Percentiles rank a stretch among this genome's conserved stretches.
phyloP scores from a whole-genome alignment of 164 flowering plant genomes.

The Piper longum region DNA sequence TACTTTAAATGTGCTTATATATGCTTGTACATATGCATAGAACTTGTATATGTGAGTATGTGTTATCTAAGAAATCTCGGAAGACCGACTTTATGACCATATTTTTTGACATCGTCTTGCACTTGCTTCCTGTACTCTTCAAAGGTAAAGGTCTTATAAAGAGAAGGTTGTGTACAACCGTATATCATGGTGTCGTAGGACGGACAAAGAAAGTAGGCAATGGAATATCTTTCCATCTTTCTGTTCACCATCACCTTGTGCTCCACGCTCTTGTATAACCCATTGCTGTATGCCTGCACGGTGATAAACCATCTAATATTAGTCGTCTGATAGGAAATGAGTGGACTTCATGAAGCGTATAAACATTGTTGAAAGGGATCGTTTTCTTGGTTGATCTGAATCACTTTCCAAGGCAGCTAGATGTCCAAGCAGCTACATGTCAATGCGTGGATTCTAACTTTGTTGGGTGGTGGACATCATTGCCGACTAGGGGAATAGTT shows the following conservation, averaged over 20 bases:
- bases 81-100: slow-evolving; percentile 65
- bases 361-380: not conserved
- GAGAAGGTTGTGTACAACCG: slow-evolving; percentile 42
- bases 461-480: not conserved
- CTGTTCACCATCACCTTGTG: slow-evolving; percentile 59
- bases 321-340: not conserved
- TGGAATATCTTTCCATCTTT: slow-evolving; percentile 50
- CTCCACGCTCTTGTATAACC: slow-evolving; percentile 58
- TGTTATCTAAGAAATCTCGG: slow-evolving; percentile 28
- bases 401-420: no score
- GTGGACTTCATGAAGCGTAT: not conserved
- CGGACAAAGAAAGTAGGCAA: slow-evolving; percentile 77
- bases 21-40: not conserved
- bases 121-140: slow-evolving; percentile 51
- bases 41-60: not conserved
- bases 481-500: not conserved
- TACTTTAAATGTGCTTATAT: not conserved
- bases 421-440: not conserved
- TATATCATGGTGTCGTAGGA: slow-evolving; percentile 44
- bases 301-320: not conserved
- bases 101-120: slow-evolving; percentile 45
- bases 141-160: slow-evolving; percentile 54
- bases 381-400: not conserved
- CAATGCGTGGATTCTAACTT: not conserved
- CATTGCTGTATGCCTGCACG: slow-evolving; percentile 78